Conservation (phyloP, 306 rosid genomes). For the Pueraria montana region DNA sequence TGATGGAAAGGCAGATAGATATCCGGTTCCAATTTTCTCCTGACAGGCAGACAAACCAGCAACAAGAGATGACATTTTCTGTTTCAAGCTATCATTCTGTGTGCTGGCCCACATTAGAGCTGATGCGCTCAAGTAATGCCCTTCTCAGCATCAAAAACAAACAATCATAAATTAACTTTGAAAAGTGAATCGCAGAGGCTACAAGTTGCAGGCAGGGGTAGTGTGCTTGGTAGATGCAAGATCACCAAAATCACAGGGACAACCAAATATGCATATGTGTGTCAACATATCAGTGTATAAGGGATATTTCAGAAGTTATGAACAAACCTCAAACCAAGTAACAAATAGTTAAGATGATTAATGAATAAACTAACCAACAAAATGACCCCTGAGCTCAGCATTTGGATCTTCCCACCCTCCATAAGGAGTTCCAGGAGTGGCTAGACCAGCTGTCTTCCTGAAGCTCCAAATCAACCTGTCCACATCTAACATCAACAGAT, state of each 20-base stretch:
- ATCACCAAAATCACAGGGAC: conserved; percentile 18
- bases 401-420: conserved; percentile 72
- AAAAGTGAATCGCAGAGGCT: conserved; percentile 44
- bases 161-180: conserved; percentile 25
- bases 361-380: conserved; percentile 72
- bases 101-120: conserved; percentile 95
- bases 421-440: conserved; percentile 73
- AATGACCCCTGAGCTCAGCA: conserved; percentile 88
- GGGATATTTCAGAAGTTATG: conserved; percentile 8
- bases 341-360: neutral
- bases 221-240: conserved; percentile 8
- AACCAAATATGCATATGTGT: conserved; percentile 15
- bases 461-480: conserved; percentile 87
- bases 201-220: conserved; percentile 30
- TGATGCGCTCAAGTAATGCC: conserved; percentile 93
- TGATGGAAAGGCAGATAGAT: too few species aligned
- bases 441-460: conserved; percentile 78
- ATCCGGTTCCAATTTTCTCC: too few species aligned
- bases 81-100: conserved; percentile 58
- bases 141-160: conserved; percentile 56
- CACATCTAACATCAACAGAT: conserved; percentile 78
- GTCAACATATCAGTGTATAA: neutral
- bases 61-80: conserved; percentile 74
- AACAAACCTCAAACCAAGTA: neutral
- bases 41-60: too few species aligned